Conservation (phyloP, 1,139 yeast species). For the Blastobotrys arbuscula region DNA sequence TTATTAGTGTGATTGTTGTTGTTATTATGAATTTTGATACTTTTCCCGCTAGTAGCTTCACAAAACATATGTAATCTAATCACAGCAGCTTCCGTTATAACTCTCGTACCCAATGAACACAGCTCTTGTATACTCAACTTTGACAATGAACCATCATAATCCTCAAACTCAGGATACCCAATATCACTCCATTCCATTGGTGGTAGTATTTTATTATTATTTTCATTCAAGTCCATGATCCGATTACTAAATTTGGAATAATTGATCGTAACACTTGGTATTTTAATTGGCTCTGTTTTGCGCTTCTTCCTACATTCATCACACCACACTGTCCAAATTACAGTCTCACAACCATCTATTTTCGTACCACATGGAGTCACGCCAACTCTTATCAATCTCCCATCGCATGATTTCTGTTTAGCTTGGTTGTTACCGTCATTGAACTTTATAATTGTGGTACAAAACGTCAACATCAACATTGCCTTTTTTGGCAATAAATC, state of each 20-base stretch:
- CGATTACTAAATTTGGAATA: neutral
- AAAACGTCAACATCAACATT: neutral
- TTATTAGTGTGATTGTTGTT: neutral
- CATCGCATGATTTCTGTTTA: neutral
- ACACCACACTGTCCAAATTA: neutral
- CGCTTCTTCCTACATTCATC: neutral
- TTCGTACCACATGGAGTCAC: neutral
- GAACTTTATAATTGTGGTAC: neutral
- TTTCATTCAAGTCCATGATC: neutral
- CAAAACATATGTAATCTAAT: neutral
- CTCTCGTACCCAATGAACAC: neutral
- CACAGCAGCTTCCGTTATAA: neutral
- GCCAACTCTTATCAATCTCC: neutral
- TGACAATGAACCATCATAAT: neutral
- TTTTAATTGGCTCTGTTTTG: neutral
- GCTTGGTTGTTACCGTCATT: neutral
- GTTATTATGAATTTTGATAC: neutral
- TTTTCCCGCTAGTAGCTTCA: neutral
- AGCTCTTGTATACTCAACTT: neutral
- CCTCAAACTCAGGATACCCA: slow-evolving; percentile 5
- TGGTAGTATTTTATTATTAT: neutral
- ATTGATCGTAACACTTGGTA: neutral
- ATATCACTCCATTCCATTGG: neutral
- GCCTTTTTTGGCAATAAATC: neutral
- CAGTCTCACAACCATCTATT: neutral